phyloP scores from a whole-genome alignment of 257 asterid genomes.

The Fraxinus excelsior region DNA sequence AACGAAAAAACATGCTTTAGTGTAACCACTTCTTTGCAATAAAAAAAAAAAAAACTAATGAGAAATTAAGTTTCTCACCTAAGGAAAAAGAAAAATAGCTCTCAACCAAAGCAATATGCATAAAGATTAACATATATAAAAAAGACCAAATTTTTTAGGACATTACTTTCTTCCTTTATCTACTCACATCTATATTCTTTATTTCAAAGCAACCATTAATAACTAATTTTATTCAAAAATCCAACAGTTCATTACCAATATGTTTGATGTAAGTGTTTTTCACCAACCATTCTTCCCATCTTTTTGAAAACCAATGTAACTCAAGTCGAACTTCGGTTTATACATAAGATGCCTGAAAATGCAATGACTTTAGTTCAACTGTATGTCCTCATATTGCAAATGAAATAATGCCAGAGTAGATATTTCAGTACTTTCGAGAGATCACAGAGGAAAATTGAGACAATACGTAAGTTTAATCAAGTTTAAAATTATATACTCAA shows the following conservation, averaged over 20 bases:
- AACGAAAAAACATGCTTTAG: background rate
- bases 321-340: slow-evolving; percentile 3
- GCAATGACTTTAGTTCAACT: background rate
- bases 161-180: background rate
- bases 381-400: too few species aligned
- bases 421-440: background rate
- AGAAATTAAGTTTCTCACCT: too few species aligned
- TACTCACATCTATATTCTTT: too few species aligned
- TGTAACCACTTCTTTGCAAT: background rate
- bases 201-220: too few species aligned
- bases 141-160: background rate
- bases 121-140: background rate
- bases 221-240: background rate
- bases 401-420: background rate
- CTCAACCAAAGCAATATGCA: background rate
- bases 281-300: slow-evolving; percentile 36
- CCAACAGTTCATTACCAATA: slow-evolving; percentile 23
- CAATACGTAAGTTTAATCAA: too few species aligned
- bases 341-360: slow-evolving; percentile 30
- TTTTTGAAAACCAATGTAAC: slow-evolving; percentile 32
- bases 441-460: too few species aligned
- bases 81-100: too few species aligned
- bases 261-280: slow-evolving; percentile 31
- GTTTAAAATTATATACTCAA: too few species aligned
- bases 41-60: too few species aligned